Evolutionary conservation across 2,329 filamentous ascomycete species (phyloP).

Genomic region (Venturia pyrina): DNA sequence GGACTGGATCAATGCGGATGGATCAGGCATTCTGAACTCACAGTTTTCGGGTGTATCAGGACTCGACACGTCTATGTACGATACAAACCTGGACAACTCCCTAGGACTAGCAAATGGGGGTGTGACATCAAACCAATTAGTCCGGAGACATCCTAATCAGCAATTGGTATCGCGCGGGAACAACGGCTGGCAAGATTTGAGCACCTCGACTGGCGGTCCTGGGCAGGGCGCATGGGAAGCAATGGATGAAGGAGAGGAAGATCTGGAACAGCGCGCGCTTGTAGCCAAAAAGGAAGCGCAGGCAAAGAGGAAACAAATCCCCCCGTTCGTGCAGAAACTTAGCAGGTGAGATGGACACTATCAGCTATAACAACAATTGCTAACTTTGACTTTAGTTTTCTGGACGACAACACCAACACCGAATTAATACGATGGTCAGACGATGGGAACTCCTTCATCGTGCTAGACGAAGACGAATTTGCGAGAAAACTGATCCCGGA

Average conservation of each 20-base stretch:
- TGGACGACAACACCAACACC: slow-evolving; percentile 86
- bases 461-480: slow-evolving; percentile 89
- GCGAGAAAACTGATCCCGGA: slow-evolving; percentile 64
- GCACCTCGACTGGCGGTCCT: slow-evolving; percentile 16
- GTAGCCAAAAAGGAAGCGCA: slow-evolving; percentile 80
- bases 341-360: slow-evolving; percentile 61
- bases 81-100: slow-evolving; percentile 6
- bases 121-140: slow-evolving; percentile 29
- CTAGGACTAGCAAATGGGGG: slow-evolving; percentile 1
- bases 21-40: not conserved
- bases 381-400: slow-evolving; percentile 54
- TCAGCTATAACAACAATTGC: slow-evolving; percentile 14
- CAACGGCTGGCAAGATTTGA: slow-evolving; percentile 31
- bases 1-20: slow-evolving; percentile 8
- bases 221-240: slow-evolving; percentile 4
- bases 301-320: slow-evolving; percentile 87
- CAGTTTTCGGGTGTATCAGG: not conserved
- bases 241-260: slow-evolving; percentile 62
- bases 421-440: slow-evolving; percentile 96
- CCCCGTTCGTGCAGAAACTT: slow-evolving; percentile 93
- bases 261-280: slow-evolving; percentile 68
- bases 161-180: slow-evolving; percentile 31
- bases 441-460: slow-evolving; percentile 91
- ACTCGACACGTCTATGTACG: not conserved
- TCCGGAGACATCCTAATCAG: slow-evolving; percentile 36